Evolutionary conservation across 345 rosid genomes (phyloP).

Genomic region (Eucalyptus grandis): DNA sequence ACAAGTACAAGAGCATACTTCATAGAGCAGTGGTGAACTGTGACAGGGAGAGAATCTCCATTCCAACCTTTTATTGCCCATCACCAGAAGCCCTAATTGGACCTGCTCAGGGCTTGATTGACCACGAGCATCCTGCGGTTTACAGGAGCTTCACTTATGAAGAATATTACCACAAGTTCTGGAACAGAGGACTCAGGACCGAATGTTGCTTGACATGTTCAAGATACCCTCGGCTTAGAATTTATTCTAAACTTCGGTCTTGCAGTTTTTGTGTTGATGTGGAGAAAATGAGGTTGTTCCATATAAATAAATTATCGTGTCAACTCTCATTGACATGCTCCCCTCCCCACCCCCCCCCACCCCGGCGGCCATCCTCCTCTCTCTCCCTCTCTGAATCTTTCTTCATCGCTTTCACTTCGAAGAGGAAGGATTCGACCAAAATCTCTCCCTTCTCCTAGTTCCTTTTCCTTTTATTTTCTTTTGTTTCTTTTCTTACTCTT

Average conservation of each 20-base stretch:
- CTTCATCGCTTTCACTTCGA: no score
- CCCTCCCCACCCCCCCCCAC: no score
- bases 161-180: conserved; percentile 49
- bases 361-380: no score
- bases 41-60: conserved; percentile 16
- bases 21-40: conserved; percentile 33
- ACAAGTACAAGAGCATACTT: conserved; percentile 25
- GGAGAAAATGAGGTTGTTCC: background rate
- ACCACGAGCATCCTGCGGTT: conserved; percentile 5
- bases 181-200: conserved; percentile 41
- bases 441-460: no score
- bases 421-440: no score
- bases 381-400: no score
- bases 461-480: no score
- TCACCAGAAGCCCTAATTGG: conserved; percentile 21
- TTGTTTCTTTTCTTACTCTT: no score
- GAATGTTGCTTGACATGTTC: conserved; percentile 49
- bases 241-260: background rate
- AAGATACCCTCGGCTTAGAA: background rate
- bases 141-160: conserved; percentile 16
- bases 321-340: no score
- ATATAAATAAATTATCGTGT: background rate
- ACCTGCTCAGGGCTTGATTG: conserved; percentile 13
- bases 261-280: background rate
- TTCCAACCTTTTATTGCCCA: conserved; percentile 35